Evolutionary conservation across 2,329 filamentous ascomycete genomes (phyloP).

Genomic region (Sclerotinia borealis): DNA sequence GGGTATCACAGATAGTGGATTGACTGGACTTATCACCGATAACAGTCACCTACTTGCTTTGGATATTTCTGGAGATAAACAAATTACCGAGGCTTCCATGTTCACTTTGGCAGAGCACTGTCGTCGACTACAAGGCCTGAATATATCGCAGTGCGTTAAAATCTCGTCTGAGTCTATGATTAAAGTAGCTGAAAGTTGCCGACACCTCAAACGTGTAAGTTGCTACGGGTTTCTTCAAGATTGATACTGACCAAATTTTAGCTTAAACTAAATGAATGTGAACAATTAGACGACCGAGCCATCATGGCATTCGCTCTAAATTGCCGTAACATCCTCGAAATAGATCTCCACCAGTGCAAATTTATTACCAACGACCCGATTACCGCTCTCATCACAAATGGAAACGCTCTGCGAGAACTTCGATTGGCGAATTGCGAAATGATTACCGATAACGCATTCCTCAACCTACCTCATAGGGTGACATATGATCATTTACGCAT

Average conservation of each 20-base stretch:
- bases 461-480: slow-evolving; percentile 62
- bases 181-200: slow-evolving; percentile 72
- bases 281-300: slow-evolving; percentile 74
- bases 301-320: slow-evolving; percentile 80
- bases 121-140: slow-evolving; percentile 79
- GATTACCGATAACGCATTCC: slow-evolving; percentile 83
- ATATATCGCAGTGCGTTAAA: slow-evolving; percentile 78
- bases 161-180: slow-evolving; percentile 85
- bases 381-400: slow-evolving; percentile 70
- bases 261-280: slow-evolving; percentile 91
- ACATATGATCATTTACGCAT: slow-evolving; percentile 86
- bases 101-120: slow-evolving; percentile 75
- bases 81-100: slow-evolving; percentile 78
- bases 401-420: slow-evolving; percentile 81
- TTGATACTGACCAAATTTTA: slow-evolving; percentile 34
- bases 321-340: slow-evolving; percentile 91
- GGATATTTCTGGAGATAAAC: slow-evolving; percentile 76
- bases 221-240: neutral
- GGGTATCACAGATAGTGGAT: slow-evolving; percentile 74
- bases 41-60: slow-evolving; percentile 80
- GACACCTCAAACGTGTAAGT: slow-evolving; percentile 76
- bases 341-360: slow-evolving; percentile 83
- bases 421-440: slow-evolving; percentile 79
- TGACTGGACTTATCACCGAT: slow-evolving; percentile 71
- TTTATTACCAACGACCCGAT: slow-evolving; percentile 78